Conservation (phyloP, 2,329 filamentous ascomycete species). For the Rasamsonia emersonii region DNA sequence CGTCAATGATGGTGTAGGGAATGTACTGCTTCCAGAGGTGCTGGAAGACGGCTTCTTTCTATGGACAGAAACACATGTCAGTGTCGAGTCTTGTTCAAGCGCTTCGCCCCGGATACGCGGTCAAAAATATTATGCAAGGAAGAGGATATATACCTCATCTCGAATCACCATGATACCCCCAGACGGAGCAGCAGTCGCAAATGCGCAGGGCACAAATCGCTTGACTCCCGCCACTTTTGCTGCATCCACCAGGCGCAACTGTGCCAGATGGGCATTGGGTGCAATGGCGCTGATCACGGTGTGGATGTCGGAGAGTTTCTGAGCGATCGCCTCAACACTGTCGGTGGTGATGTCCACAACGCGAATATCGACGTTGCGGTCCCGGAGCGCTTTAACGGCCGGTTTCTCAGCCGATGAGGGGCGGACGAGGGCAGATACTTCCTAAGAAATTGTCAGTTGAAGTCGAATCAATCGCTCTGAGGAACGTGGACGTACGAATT, state of each 20-base stretch:
- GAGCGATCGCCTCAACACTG: slow-evolving; percentile 4
- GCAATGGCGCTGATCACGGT: slow-evolving; percentile 32
- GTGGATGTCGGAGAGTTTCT: slow-evolving; percentile 22
- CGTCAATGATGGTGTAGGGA: slow-evolving; percentile 46
- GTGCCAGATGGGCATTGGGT: slow-evolving; percentile 15
- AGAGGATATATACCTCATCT: slow-evolving; percentile 17
- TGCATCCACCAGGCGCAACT: slow-evolving; percentile 35
- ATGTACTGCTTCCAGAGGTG: slow-evolving; percentile 36
- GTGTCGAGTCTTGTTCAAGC: too few species aligned
- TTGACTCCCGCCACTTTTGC: slow-evolving; percentile 37
- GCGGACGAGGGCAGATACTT: slow-evolving; percentile 36
- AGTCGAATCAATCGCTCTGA: not conserved
- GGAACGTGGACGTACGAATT: slow-evolving; percentile 11
- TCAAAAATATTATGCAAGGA: not conserved
- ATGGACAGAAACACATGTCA: not conserved
- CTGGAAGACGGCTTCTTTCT: slow-evolving; percentile 41
- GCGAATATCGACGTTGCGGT: slow-evolving; percentile 30
- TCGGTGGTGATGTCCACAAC: slow-evolving; percentile 5
- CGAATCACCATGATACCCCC: slow-evolving; percentile 27
- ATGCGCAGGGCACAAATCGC: slow-evolving; percentile 41
- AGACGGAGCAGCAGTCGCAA: slow-evolving; percentile 29
- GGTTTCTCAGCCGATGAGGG: slow-evolving; percentile 35
- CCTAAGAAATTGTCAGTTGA: slow-evolving; percentile 17
- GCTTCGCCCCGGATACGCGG: not conserved
- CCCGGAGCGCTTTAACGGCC: slow-evolving; percentile 23